Base-by-base conservation (phyloP, 2,329 filamentous ascomycete species). In the Xylaria sp. region DNA sequence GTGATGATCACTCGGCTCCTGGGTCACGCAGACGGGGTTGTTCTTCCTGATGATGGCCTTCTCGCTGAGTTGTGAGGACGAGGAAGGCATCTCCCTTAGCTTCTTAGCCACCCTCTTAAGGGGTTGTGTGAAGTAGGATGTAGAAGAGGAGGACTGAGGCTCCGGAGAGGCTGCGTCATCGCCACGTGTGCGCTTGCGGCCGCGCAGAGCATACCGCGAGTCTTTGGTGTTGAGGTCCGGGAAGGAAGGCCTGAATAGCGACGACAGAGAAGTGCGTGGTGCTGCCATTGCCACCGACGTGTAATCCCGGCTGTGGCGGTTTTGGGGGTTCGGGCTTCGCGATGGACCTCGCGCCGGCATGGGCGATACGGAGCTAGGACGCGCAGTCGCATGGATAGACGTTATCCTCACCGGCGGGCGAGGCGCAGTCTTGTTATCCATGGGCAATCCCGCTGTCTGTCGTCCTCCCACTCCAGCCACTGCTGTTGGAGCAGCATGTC, bases 141-240 rank as follows among this genome's bases (percentile, higher is more conserved):
- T 63, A 18, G 70, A 66, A 25, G 59, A 30, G 3, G 62, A 56
- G 32, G 58, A 75, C 74, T 57, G 75, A 69, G 69, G 70, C 61
- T 73, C 76, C 10, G 66, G 60, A 5, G 70, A 32, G 13, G 39
- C 57, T 20, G 60, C 79, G 15, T n/a, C 18, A 3, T 41, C 39
- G 39, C 78, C 77, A n/a, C 80, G 78, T 28, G 78, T 79, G 45
- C 86, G 84, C 77, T 88, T 88, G 59, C 82, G 87, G 57, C 86
- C 86, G 36, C 85, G 80, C 7, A 76, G 72, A 1, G 69, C 57
- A 48, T 72, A 67, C 10, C 72, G 74, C 8, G 74, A 75, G 9
- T 73, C 66, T 5, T 66, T 73, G 34, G 66, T 66, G 46, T 67
- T 63, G 18, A 71, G 66, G 4, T 69, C 69, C 2, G 65, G 67